These are phyloP conservation scores for Phialophora verrucosa DNA, from an alignment of 2,329 filamentous ascomycete species.

Conservation along the genomic window DNA sequence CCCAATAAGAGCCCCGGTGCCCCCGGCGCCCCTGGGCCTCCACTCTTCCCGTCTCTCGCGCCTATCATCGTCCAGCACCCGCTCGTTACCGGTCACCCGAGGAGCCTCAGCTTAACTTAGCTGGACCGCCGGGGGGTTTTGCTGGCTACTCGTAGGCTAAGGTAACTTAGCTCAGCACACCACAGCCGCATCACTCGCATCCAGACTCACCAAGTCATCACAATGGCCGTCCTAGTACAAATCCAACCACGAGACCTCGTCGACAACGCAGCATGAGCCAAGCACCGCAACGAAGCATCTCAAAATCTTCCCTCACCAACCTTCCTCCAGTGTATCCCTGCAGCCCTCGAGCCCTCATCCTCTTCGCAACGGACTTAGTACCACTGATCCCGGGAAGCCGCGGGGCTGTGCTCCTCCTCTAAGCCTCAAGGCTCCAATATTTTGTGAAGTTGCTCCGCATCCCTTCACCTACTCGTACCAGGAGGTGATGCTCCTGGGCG, in stretches of 20 bases:
- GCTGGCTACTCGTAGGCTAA: not conserved
- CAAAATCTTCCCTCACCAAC: not conserved
- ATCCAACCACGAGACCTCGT: not conserved
- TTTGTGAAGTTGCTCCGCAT: not conserved
- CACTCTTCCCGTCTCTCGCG: not conserved
- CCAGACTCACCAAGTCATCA: slow-evolving; percentile 4
- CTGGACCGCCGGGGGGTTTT: not conserved
- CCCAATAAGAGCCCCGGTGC: slow-evolving; percentile 1
- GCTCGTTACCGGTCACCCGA: not conserved
- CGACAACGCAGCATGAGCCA: not conserved
- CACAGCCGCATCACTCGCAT: slow-evolving; percentile 3
- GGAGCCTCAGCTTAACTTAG: slow-evolving; percentile 1
- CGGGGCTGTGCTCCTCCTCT: slow-evolving; percentile 2
- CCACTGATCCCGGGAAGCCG: not conserved
- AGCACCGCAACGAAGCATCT: not conserved
- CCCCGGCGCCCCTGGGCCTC: not conserved
- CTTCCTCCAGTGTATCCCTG: not conserved
- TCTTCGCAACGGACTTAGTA: slow-evolving; percentile 1
- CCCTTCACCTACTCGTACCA: not conserved
- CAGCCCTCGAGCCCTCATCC: not conserved
- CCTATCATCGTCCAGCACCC: not conserved
- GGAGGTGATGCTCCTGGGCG: slow-evolving; percentile 1
- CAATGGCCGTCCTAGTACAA: not conserved
- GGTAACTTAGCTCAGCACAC: not conserved
- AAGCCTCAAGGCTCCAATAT: slow-evolving; percentile 9